A percentile compares a stretch with the other conserved stretches of the same genome.
These are phyloP conservation scores for Gossypium davidsonii DNA, from an alignment of 441 rosid species.

Conservation along the genomic window DNA sequence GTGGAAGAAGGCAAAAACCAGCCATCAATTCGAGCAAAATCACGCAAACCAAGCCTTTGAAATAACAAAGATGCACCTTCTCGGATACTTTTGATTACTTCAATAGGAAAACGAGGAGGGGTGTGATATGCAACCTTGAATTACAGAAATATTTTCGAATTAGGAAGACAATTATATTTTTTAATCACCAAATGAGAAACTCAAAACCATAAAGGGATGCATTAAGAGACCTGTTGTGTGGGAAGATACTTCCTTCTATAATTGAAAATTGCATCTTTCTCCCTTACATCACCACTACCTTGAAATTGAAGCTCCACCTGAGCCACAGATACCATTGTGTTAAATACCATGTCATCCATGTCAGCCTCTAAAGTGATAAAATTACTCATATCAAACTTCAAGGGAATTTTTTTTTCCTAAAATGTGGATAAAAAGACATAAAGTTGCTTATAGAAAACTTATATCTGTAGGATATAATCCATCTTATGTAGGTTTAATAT, in stretches of 20 bases:
- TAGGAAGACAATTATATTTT: neutral
- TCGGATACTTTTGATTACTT: conserved; percentile 60
- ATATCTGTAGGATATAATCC: neutral
- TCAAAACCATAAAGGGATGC: conserved; percentile 8
- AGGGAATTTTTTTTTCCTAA: neutral
- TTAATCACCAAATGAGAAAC: neutral
- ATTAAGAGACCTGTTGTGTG: conserved; percentile 69
- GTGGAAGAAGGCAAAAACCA: conserved; percentile 73
- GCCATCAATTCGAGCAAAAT: conserved; percentile 95
- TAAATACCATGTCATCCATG: conserved; percentile 10
- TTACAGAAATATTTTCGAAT: conserved; percentile 11
- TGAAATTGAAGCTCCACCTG: conserved; percentile 89
- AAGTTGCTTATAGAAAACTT: neutral
- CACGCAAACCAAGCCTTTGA: conserved; percentile 65
- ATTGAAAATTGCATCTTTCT: conserved; percentile 78
- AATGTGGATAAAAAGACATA: neutral
- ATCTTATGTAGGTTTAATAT: conserved; percentile 1
- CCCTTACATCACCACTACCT: conserved; percentile 52
- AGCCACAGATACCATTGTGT: conserved; percentile 21
- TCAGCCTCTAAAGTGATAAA: neutral
- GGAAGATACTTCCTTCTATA: conserved; percentile 94
- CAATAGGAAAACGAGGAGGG: conserved; percentile 87
- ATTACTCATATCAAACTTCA: neutral
- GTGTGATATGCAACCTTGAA: conserved; percentile 90
- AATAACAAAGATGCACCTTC: conserved; percentile 82